Base-by-base conservation (phyloP, 2,329 filamentous ascomycete genomes). In the Cytospora piceicola region DNA sequence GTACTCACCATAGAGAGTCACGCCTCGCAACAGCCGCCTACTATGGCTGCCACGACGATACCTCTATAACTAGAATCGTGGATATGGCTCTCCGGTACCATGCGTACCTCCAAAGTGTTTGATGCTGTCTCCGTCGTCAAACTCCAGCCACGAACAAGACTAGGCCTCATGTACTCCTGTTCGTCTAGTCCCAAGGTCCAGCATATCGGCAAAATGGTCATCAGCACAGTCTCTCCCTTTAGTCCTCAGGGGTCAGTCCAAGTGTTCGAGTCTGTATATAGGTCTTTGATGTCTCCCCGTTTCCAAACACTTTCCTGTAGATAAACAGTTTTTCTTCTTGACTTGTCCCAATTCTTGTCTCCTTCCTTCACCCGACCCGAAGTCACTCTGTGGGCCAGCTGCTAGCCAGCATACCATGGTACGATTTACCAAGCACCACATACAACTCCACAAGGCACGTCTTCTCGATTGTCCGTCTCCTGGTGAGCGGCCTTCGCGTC, bases 401-500 rank as follows among this genome's bases (percentile, higher is more conserved):
- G 66, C 66, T 58, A 63, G 64, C 58, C 65, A 67, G 66, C 56
- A 39, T 58, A 58, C 36, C 53, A 59, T 58, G 61, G 59, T 58
- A 51, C 58, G 42, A 65, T 42, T 32, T 61, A 34, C 58, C 32
- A n/a, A n/a, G n/a, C 49, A 34, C 36, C 52, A 53, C 42, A 64
- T 42, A 61, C 46, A 42, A 53, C 61, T 62, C 32, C 57, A 67
- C 51, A 29, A 68, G 67, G 65, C 61, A 68, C 61, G 67, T 56
- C 58, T 42, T 64, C 7, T 64, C 61, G 29, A 36, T 68, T 32
- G 32, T 68, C 42, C 64, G 64, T 58, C 61, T 68, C 57, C 59
- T 68, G 55, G 52, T 65, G 32, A 58, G 63, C 20, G 59, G 63
- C 61, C 67, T 68, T 34, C 65, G 61, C 14, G 65, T 58, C 49